Conservation (phyloP, 805 yeast genomes). For the Hyphopichia homilentoma region DNA sequence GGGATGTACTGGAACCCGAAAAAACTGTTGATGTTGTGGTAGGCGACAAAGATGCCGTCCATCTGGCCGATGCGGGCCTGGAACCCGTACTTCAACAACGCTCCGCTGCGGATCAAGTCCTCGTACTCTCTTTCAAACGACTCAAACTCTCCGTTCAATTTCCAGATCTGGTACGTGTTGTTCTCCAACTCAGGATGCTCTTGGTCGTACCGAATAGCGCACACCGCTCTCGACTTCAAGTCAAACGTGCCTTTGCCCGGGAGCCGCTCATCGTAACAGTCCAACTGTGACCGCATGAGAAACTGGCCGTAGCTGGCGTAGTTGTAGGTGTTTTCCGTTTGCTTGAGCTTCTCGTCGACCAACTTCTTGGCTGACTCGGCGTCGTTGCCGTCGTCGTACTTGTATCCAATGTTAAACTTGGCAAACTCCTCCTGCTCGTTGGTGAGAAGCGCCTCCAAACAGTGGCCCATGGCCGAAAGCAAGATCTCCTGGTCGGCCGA, state of each 20-base stretch:
- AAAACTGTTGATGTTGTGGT: slow-evolving; percentile 73
- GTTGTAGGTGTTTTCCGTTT: slow-evolving; percentile 49
- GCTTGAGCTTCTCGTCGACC: slow-evolving; percentile 11
- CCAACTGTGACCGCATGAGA: slow-evolving; percentile 85
- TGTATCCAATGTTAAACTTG: slow-evolving; percentile 20
- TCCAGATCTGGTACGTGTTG: slow-evolving; percentile 65
- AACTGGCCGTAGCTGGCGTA: slow-evolving; percentile 68
- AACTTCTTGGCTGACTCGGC: slow-evolving; percentile 6
- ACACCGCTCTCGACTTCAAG: slow-evolving; percentile 85
- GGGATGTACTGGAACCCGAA: slow-evolving; percentile 93
- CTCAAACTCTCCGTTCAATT: slow-evolving; percentile 62
- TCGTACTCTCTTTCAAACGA: slow-evolving; percentile 78
- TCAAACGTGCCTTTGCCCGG: slow-evolving; percentile 95
- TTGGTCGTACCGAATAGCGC: slow-evolving; percentile 77
- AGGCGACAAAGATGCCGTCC: slow-evolving; percentile 95
- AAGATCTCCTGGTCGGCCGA: slow-evolving; percentile 64
- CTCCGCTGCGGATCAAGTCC: slow-evolving; percentile 68
- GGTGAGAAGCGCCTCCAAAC: slow-evolving; percentile 73
- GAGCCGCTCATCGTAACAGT: slow-evolving; percentile 68
- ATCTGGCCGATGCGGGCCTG: slow-evolving; percentile 94
- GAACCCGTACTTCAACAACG: slow-evolving; percentile 77
- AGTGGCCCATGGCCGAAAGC: slow-evolving; percentile 71
- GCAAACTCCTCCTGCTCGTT: slow-evolving; percentile 52
- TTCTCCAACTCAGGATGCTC: slow-evolving; percentile 51
- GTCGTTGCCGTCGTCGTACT: slow-evolving; percentile 6